Conservation (phyloP, 2,329 filamentous ascomycete species). For the Exophiala sp. region DNA sequence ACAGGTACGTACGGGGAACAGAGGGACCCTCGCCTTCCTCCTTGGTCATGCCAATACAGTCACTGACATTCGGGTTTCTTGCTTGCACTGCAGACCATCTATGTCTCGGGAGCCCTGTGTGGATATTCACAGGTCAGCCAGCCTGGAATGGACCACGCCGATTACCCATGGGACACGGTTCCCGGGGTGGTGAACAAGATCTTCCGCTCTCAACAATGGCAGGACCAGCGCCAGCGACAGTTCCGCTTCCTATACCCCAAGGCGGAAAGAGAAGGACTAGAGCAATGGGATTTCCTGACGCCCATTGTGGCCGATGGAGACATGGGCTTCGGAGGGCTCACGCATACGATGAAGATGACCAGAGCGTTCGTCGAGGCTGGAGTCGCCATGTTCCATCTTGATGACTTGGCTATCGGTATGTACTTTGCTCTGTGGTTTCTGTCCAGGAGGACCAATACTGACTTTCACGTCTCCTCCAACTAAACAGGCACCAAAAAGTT, state of each 20-base stretch:
- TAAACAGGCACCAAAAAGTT: conserved; percentile 36
- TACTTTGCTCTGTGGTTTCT: background rate
- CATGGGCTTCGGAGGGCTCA: conserved; percentile 42
- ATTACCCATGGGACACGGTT: conserved; percentile 42
- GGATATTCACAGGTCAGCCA: conserved; percentile 37
- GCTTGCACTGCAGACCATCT: too few species aligned
- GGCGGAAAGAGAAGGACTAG: conserved; percentile 32
- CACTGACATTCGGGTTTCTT: too few species aligned
- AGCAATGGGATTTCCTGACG: conserved; percentile 38
- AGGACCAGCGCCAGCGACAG: conserved; percentile 39
- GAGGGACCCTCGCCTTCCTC: too few species aligned
- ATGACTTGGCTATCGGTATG: conserved; percentile 41
- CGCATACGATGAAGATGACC: conserved; percentile 39
- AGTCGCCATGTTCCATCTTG: conserved; percentile 42
- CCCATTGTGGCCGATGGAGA: conserved; percentile 42
- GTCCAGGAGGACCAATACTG: background rate
- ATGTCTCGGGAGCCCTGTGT: conserved; percentile 40
- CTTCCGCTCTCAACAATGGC: conserved; percentile 39
- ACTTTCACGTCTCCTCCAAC: background rate
- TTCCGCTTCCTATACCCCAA: conserved; percentile 34
- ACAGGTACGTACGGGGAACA: too few species aligned
- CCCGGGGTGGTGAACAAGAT: conserved; percentile 40
- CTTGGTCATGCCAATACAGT: too few species aligned
- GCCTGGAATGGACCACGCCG: conserved; percentile 40
- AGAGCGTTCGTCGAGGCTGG: conserved; percentile 41